Evolutionary conservation across 352 stramenopile genomes (phyloP), one percentile per base, ranked within the genome.

Genomic region (Plasmopara muralis): DNA sequence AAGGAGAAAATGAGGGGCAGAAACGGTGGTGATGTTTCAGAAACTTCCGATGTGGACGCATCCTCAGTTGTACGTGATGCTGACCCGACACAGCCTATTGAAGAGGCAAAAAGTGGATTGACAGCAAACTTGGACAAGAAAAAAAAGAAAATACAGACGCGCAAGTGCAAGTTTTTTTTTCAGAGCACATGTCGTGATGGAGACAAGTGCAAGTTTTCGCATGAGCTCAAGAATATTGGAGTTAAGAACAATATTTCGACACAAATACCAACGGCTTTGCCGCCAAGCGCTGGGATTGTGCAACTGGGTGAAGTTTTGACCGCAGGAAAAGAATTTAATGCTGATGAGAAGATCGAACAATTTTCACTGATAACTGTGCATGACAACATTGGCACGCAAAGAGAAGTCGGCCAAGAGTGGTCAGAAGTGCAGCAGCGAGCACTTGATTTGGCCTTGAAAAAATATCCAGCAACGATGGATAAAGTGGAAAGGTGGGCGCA

Each of bases 401-500:
- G 5, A 10, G 37, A 63, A 62, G 39, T 58, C 31, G 68, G 48
- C 50, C 41, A 50, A 15, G 63, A 70, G 10, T 93, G 83, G 83
- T 84, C 80, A 0, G 58, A 77, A 41, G 53, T 50, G 13, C 80
- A 93, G 50, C 83, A 93, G 41, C 67, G 60, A 20, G 68, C 67
- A 12, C 62, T 93, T 20, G 83, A 93, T 46, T 10, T 61, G 20
- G 83, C 83, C 1, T 55, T 93, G 13, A 86, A 83, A 52, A 78
- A 74, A 43, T 91, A 83, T 50, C 74, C 83, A n/a, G 55, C 68
- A 9, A 77, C 68, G 25, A 81, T 91, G 65, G 78, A 87, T 43
- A 88, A 83, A 55, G 80, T 80, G 15, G 60, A 73, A 29, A 66
- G 83, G 15, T 93, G 83, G 83, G 60, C 60, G 1, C 70, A 59